Conservation (phyloP, 148 eudicot genomes). For the Rhododendron kiyosumense region DNA sequence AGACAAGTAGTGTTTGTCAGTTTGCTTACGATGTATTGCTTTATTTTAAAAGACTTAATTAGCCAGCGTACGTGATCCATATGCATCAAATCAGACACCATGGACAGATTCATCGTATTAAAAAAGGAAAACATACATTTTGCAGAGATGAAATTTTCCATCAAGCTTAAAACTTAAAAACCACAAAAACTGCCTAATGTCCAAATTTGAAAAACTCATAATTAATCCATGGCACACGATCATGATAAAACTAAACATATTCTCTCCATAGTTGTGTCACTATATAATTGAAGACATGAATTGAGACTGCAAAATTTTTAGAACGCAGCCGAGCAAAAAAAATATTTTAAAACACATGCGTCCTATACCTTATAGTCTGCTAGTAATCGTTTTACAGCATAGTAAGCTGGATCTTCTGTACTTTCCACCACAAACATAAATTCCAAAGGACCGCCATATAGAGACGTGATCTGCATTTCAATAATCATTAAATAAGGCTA, state of each 20-base stretch:
- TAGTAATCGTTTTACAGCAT: slow-evolving; percentile 53
- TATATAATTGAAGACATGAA: neutral
- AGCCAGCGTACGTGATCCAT: neutral
- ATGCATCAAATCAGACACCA: neutral
- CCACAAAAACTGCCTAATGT: neutral
- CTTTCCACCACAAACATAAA: slow-evolving; percentile 86
- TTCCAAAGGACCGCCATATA: slow-evolving; percentile 85
- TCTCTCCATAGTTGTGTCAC: neutral
- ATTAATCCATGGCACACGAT: neutral
- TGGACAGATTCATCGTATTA: neutral
- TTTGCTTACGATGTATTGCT: neutral
- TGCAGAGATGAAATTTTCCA: neutral
- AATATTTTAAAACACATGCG: neutral
- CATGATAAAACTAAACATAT: neutral
- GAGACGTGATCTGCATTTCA: slow-evolving; percentile 67
- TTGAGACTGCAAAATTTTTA: slow-evolving; percentile 4
- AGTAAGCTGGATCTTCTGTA: slow-evolving; percentile 85
- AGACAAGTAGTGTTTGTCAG: neutral
- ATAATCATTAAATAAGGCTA: neutral
- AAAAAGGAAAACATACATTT: neutral
- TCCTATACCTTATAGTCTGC: slow-evolving; percentile 59
- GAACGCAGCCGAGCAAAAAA: neutral
- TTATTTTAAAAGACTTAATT: neutral
- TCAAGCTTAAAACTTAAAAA: neutral
- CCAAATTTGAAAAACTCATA: neutral